Evolutionary conservation across 2,329 filamentous ascomycete species (phyloP).

Genomic region (Fusarium praegraminearum): DNA sequence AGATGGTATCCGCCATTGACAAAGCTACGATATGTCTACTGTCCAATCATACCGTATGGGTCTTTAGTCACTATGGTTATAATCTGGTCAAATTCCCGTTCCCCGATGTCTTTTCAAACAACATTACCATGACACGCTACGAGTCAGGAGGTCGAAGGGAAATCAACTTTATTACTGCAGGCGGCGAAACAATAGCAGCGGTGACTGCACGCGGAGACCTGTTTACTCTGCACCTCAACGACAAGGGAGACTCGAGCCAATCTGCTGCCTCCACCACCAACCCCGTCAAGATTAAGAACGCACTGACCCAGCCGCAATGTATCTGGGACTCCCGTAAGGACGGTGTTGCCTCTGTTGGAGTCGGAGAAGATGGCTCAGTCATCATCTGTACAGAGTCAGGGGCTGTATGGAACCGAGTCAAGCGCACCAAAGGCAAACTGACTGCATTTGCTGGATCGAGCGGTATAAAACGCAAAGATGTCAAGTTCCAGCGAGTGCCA

Average conservation of each 20-base stretch:
- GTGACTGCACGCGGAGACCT: constrained; percentile 87
- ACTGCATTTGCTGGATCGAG: constrained; percentile 59
- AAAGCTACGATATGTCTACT: constrained; percentile 88
- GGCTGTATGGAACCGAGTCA: constrained; percentile 90
- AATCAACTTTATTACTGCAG: constrained; percentile 82
- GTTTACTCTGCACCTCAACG: constrained; percentile 83
- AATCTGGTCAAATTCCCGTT: constrained; percentile 88
- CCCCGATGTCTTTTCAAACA: constrained; percentile 75
- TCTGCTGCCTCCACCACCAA: constrained; percentile 85
- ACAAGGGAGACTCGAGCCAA: constrained; percentile 71
- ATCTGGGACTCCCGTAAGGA: constrained; percentile 92
- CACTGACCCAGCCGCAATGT: constrained; percentile 80
- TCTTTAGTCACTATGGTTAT: constrained; percentile 96
- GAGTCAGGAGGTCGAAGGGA: constrained; percentile 74
- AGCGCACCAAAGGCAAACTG: constrained; percentile 83
- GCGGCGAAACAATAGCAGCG: constrained; percentile 92
- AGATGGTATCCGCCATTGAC: constrained; percentile 88
- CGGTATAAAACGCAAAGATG: constrained; percentile 81
- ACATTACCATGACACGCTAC: constrained; percentile 72
- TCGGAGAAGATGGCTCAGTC: constrained; percentile 93
- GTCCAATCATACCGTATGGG: constrained; percentile 88
- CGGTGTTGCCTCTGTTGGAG: constrained; percentile 85
- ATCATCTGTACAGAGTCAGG: constrained; percentile 94
- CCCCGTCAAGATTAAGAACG: constrained; percentile 87
- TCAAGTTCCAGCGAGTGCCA: constrained; percentile 93